Evolutionary conservation across 768 basidiomycete species (phyloP), one percentile per base, ranked within the genome.

Genomic region (Gloeostereum incarnatum): DNA sequence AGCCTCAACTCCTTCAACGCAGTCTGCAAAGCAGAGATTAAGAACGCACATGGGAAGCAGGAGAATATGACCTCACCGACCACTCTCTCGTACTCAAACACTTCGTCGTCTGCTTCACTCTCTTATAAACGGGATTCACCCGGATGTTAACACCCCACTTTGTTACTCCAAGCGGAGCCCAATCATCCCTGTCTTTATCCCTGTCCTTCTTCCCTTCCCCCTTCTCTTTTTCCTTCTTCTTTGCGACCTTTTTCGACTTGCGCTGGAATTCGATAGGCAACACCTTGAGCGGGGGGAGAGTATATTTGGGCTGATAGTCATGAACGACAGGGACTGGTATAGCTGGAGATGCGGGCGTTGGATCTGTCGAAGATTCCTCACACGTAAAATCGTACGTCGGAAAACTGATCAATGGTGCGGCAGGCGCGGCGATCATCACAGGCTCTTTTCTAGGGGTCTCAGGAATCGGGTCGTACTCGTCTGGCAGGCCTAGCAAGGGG

Each of bases 31-130:
- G 41, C n/a, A 5, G 31, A 36, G 38, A 39, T 39, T 33, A 21
- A 31, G n/a, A 41, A 22, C 30, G 10, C 41, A 13, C 21, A 22
- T 29, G 16, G 14, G 16, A 34, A 4, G 32, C 35, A 16, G 10
- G 22, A 43, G 23, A 11, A 13, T 39, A 40, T n/a, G 26, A 14
- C 65, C 83, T 49, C 65, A 88, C 88, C 58, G 69, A 68, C 89
- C 89, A 92, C 42, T 92, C 87, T 26, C 71, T 71, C 7, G 82
- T 85, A 38, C 66, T 87, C 43, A 92, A 49, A 45, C 83, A 88
- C 55, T 92, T 92, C 5, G 72, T 66, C 10, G 87, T 75, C 38
- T 77, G 70, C 30, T 79, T 60, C 8, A 89, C 70, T 46, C 69
- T 76, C 54, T 69, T 78, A 62, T 78, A 74, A 16, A 86, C 65